These are phyloP conservation scores for Candida qinlingensis DNA, from an alignment of 805 yeast genomes.

Conservation along the genomic window DNA sequence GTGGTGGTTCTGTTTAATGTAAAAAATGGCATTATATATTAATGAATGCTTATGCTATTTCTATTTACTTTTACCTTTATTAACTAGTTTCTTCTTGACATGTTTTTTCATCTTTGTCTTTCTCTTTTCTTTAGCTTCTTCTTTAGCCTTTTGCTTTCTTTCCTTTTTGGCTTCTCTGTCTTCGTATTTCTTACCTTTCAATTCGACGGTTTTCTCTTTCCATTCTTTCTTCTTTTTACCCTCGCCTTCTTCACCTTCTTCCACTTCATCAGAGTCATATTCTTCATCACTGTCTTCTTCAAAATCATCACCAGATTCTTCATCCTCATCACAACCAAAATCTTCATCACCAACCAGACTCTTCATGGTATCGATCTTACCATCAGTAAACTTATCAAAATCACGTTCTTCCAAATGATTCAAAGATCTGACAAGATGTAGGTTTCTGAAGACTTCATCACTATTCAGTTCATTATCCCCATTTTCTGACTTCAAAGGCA, in stretches of 20 bases:
- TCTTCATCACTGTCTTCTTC: constrained; percentile 24
- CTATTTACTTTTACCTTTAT: constrained; percentile 39
- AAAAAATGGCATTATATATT: constrained; percentile 2
- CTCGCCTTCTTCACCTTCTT: constrained; percentile 30
- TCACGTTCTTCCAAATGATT: constrained; percentile 88
- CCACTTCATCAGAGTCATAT: constrained; percentile 25
- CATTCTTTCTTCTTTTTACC: constrained; percentile 36
- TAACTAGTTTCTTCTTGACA: constrained; percentile 70
- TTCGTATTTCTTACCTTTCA: constrained; percentile 72
- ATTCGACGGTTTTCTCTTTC: constrained; percentile 35
- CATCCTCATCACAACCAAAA: constrained; percentile 24
- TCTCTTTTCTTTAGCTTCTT: constrained; percentile 71
- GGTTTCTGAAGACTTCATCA: constrained; percentile 83
- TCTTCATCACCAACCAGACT: constrained; percentile 42
- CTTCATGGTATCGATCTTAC: constrained; percentile 73
- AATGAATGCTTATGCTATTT: neutral
- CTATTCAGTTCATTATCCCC: constrained; percentile 53
- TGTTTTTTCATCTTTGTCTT: constrained; percentile 80
- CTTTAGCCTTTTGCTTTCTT: constrained; percentile 72
- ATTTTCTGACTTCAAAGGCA: constrained; percentile 52
- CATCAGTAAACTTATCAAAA: constrained; percentile 70
- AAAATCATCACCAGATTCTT: constrained; percentile 22
- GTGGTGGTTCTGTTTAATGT: constrained; percentile 42
- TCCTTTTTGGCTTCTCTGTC: constrained; percentile 74
- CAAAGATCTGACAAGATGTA: constrained; percentile 72